Evolutionary conservation across 1,284 basidiomycete genomes (phyloP).

Genomic region (Ceratobasidium sp.): DNA sequence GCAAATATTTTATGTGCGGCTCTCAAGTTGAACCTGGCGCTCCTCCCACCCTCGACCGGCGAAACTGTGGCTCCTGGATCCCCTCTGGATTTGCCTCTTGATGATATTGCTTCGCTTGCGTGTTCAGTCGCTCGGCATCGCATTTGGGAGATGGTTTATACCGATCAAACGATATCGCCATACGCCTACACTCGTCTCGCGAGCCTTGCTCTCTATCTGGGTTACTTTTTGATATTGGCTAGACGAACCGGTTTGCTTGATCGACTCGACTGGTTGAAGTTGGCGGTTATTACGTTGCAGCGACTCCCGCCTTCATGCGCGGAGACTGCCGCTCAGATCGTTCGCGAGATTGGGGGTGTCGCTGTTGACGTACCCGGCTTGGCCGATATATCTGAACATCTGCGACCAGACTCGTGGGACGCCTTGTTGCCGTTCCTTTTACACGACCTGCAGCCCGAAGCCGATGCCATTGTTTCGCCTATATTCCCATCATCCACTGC

Average conservation of each 20-base stretch:
- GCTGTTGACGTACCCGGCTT: constrained; percentile 61
- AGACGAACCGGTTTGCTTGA: not conserved
- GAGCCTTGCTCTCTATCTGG: constrained; percentile 28
- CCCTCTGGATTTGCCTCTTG: constrained; percentile 54
- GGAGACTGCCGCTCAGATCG: constrained; percentile 60
- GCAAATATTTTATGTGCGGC: constrained; percentile 61
- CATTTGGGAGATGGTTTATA: constrained; percentile 27
- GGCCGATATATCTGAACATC: constrained; percentile 60
- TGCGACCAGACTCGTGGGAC: constrained; percentile 65
- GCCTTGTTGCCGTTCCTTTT: constrained; percentile 72
- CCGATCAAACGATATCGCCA: not conserved
- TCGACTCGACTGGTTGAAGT: constrained; percentile 69
- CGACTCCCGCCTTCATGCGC: constrained; percentile 77
- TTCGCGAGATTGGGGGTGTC: constrained; percentile 60
- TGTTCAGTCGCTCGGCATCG: constrained; percentile 13
- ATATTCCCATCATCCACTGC: constrained; percentile 57
- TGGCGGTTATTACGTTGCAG: constrained; percentile 68
- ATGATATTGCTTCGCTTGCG: constrained; percentile 51
- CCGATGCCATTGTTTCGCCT: constrained; percentile 51
- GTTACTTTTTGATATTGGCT: constrained; percentile 21
- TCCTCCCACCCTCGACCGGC: not conserved
- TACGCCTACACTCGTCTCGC: constrained; percentile 31
- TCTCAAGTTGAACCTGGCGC: constrained; percentile 70
- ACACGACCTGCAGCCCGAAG: constrained; percentile 59
- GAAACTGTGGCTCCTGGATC: constrained; percentile 25